Percentiles rank a stretch among this genome's conserved stretches.
Evolutionary conservation across 805 yeast genomes (phyloP).

Genomic region (Candida insectorum): DNA sequence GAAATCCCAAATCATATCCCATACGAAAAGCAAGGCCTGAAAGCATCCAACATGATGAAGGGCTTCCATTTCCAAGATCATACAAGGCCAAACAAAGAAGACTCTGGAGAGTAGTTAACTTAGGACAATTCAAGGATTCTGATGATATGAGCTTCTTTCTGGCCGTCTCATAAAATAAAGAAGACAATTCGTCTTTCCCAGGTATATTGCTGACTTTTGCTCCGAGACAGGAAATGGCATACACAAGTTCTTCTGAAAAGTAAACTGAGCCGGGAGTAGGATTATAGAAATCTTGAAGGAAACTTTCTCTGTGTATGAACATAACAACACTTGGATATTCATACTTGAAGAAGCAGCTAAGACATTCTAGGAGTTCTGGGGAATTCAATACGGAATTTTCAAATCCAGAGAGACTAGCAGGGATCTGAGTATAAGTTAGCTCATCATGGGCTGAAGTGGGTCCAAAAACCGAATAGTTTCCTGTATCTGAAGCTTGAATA

Average conservation of each 20-base stretch:
- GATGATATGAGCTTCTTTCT: too few relatives aligned
- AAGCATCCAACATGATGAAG: conserved; percentile 14
- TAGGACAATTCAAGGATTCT: conserved; percentile 5
- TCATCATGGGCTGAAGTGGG: too few relatives aligned
- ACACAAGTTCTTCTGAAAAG: conserved; percentile 7
- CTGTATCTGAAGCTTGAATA: too few relatives aligned
- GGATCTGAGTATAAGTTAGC: too few relatives aligned
- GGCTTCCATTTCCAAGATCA: conserved; percentile 12
- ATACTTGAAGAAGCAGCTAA: conserved; percentile 11
- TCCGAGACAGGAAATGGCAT: conserved; percentile 9
- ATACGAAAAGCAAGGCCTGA: conserved; percentile 14
- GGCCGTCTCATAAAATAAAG: too few relatives aligned
- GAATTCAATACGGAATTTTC: too few relatives aligned
- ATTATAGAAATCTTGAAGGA: conserved; percentile 11
- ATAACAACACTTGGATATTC: conserved; percentile 7
- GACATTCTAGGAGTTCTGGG: too few relatives aligned
- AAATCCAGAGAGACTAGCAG: too few relatives aligned
- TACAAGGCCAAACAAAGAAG: conserved; percentile 12
- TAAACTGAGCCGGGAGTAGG: conserved; percentile 12
- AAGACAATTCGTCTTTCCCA: conserved; percentile 7
- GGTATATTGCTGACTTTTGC: conserved; percentile 5
- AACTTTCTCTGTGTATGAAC: conserved; percentile 12
- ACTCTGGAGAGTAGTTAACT: conserved; percentile 11
- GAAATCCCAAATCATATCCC: conserved; percentile 14
- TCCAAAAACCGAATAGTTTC: too few relatives aligned